Evolutionary conservation across 2,329 filamentous ascomycete species (phyloP), one percentile per base, ranked within the genome.

Genomic region (Hypoxylon sp.): DNA sequence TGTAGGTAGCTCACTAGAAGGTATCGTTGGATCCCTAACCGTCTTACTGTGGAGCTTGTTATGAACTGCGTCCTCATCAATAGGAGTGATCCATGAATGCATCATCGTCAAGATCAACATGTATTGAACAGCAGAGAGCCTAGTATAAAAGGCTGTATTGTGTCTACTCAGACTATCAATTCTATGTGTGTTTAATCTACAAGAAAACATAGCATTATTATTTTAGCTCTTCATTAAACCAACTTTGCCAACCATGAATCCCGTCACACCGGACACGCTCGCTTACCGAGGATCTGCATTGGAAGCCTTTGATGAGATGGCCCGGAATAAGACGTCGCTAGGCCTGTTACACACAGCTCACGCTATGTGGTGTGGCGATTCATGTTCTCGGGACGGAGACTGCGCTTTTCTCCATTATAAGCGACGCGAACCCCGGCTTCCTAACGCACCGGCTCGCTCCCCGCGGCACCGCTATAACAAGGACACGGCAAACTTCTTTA

Each of bases 261-360:
- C 23, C 3, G 48, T 50, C 14, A 17, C 25, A 5, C 25, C 48
- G 9, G 25, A 50, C 25, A 50, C 23, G 9, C 48, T 50, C 13
- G 48, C 48, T 3, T 50, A 50, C 28, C 23, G 9, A 19, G 48
- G 48, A 13, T 30, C 48, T 0, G 48, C 25, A 11, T 19, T 50
- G n/a, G 48, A 50, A 17, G 48, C 48, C n/a, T 50, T 50, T 14
- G 48, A 50, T 25, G 48, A 50, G 25, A 23, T 50, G 9, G 48
- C 48, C 10, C 14, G 23, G 5, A 50, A 30, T 14, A 23, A 50
- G 28, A 50, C 48, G 9, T 32, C 23, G 3, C 25, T 50, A 13
- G 48, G 25, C n/a, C n/a, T 50, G 9, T 32, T 50, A 13, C 48
- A 50, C 25, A 17, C 23, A 19, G 25, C 48, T 5, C 48, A 50